A percentile compares a stretch with the other conserved stretches of the same genome.
Conservation (phyloP, 768 basidiomycete genomes). For the Baorangia bicolor region DNA sequence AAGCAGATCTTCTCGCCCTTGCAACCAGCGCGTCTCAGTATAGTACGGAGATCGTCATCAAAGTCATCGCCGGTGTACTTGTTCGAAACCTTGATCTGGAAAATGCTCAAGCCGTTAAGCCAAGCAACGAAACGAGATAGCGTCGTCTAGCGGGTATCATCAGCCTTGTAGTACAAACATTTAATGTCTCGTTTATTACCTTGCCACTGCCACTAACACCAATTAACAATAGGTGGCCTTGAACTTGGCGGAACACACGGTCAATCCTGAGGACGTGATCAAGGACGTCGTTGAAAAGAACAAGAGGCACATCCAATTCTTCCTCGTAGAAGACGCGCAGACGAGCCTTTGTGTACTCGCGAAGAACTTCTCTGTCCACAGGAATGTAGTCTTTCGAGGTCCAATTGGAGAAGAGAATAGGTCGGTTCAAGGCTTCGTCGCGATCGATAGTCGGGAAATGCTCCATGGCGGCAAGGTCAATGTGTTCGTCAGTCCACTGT, state of each 20-base stretch:
- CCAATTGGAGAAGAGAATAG: constrained; percentile 99
- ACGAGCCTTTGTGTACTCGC: constrained; percentile 96
- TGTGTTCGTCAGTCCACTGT: constrained; percentile 91
- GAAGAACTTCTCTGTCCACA: constrained; percentile 87
- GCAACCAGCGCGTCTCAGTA: constrained; percentile 93
- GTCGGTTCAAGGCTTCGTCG: constrained; percentile 82
- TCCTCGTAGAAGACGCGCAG: constrained; percentile 99
- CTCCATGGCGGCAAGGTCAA: constrained; percentile 78
- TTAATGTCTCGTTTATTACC: constrained; percentile 45
- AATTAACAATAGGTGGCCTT: constrained; percentile 94
- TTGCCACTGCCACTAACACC: constrained; percentile 99
- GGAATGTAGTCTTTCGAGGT: constrained; percentile 96
- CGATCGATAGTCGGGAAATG: constrained; percentile 93
- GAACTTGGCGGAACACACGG: constrained; percentile 96
- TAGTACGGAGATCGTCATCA: constrained; percentile 93
- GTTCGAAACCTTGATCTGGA: constrained; percentile 99
- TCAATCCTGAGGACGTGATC: constrained; percentile 98
- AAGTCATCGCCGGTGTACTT: constrained; percentile 99
- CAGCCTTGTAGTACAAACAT: constrained; percentile 9
- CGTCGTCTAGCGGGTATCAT: constrained; percentile 66
- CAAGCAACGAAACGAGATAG: constrained; percentile 98
- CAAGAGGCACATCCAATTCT: constrained; percentile 95
- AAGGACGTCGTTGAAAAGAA: constrained; percentile 98
- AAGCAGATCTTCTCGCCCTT: constrained; percentile 99
- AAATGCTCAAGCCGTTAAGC: constrained; percentile 99